Conservation (phyloP, 768 basidiomycete species). For the Tulasnella sp. region DNA sequence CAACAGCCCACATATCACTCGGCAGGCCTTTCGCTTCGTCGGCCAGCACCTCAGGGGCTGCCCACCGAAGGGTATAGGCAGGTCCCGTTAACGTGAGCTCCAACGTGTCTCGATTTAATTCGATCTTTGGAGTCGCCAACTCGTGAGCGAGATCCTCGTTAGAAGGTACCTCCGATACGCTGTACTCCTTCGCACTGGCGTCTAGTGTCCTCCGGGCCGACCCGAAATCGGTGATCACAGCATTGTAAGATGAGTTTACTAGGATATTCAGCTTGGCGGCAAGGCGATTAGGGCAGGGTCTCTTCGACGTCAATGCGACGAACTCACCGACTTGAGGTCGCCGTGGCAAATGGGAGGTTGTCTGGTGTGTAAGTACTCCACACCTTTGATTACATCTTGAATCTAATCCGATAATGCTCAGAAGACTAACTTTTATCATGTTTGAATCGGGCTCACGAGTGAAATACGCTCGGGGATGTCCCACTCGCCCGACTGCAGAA, state of each 20-base stretch:
- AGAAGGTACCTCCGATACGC: too few relatives aligned
- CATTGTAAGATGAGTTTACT: not conserved
- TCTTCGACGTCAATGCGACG: not conserved
- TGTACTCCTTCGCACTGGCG: not conserved
- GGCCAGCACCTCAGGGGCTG: not conserved
- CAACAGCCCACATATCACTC: not conserved
- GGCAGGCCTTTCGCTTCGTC: not conserved
- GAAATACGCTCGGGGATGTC: too few relatives aligned
- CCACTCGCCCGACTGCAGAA: too few relatives aligned
- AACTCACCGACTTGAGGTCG: not conserved
- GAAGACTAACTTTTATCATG: too few relatives aligned
- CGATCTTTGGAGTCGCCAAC: not conserved
- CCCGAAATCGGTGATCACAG: not conserved
- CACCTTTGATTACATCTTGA: not conserved
- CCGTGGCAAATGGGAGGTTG: not conserved
- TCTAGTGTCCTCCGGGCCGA: not conserved
- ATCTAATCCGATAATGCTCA: not conserved
- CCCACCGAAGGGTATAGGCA: not conserved
- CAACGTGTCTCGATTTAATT: not conserved
- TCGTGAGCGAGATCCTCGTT: not conserved
- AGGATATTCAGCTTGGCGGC: not conserved
- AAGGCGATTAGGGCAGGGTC: not conserved
- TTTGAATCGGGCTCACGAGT: too few relatives aligned
- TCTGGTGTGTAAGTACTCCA: not conserved
- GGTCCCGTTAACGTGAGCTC: not conserved